Evolutionary conservation across 2,329 filamentous ascomycete species (phyloP), one percentile per base, ranked within the genome.

Genomic region (Macroventuria anomochaeta): DNA sequence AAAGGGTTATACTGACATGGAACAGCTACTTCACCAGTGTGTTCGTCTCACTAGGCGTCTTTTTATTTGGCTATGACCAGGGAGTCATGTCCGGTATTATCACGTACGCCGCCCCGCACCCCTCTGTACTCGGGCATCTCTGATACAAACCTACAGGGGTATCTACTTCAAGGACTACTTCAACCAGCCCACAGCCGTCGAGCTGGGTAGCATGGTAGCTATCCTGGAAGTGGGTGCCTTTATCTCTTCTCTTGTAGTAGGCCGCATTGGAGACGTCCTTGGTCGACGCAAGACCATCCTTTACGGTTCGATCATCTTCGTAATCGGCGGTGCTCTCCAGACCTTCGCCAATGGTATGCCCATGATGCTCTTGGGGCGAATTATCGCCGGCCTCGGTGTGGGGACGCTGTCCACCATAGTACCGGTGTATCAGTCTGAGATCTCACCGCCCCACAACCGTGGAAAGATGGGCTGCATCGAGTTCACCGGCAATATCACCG

Each of bases 381-480:
- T 81, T 57, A 76, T 80, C 51, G 79, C 79, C 41, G 80, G 80
- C 76, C 62, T 82, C 6, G 80, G 80, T 41, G 79, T 81, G 4
- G 80, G 80, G 63, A 75, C 78, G 5, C 66, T 82, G 20, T 80
- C 78, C 31, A 81, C 79, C 21, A 81, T 81, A 49, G 80, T 82
- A 21, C 80, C 80, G 3, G 77, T 81, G n/a, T 81, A 81, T 57
- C 80, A 82, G 63, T 80, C 78, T 23, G 80, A 82, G 61, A 81
- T 82, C 69, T 97, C 93, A 36, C 95, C 95, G 41, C 92, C 95
- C 5, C 95, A 99, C 71, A 97, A 96, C 75, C 85, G 95, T 67
- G 95, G 95, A 59, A 96, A 95, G 77, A 83, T 99, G 57, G 95
- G 93, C 20, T 97, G 95, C 75, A 97, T 99, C 63, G 95, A 99